Conservation (phyloP, 495 filamentous ascomycete genomes). For the Penicillium canariense region DNA sequence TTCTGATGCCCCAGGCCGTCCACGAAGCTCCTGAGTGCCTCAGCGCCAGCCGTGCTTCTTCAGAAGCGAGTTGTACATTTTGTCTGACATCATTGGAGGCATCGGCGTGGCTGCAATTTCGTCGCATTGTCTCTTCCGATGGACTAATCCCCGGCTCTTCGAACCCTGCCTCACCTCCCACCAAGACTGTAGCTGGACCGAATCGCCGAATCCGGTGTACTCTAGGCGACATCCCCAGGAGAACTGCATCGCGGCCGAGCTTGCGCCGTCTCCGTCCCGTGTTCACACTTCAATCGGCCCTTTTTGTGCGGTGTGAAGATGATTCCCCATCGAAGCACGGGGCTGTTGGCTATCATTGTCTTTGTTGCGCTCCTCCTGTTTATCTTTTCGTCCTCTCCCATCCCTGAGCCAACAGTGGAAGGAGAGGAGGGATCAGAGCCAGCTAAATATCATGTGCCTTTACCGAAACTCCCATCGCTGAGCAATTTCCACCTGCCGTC, state of each 20-base stretch:
- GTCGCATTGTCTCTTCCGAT: conserved; percentile 1
- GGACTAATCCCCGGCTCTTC: conserved; percentile 4
- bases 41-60: not conserved
- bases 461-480: conserved; percentile 43
- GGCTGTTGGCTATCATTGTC: conserved; percentile 42
- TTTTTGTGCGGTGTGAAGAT: conserved; percentile 23
- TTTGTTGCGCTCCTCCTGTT: conserved; percentile 46
- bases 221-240: conserved; percentile 15
- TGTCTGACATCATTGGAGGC: conserved; percentile 16
- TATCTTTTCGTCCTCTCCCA: conserved; percentile 44
- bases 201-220: conserved; percentile 16
- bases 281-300: not conserved
- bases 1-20: conserved; percentile 7
- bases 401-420: conserved; percentile 24
- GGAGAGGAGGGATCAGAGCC: conserved; percentile 25
- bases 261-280: not conserved
- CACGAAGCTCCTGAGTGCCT: not conserved
- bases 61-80: conserved; percentile 2
- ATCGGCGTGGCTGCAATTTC: not conserved
- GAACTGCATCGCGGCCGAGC: conserved; percentile 9
- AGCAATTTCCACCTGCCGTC: conserved; percentile 37
- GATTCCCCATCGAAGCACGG: conserved; percentile 45
- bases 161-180: not conserved
- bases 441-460: conserved; percentile 35
- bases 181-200: conserved; percentile 10